phyloP scores from a whole-genome alignment of 2,329 filamentous ascomycete genomes.

The Arachnopeziza araneosa region DNA sequence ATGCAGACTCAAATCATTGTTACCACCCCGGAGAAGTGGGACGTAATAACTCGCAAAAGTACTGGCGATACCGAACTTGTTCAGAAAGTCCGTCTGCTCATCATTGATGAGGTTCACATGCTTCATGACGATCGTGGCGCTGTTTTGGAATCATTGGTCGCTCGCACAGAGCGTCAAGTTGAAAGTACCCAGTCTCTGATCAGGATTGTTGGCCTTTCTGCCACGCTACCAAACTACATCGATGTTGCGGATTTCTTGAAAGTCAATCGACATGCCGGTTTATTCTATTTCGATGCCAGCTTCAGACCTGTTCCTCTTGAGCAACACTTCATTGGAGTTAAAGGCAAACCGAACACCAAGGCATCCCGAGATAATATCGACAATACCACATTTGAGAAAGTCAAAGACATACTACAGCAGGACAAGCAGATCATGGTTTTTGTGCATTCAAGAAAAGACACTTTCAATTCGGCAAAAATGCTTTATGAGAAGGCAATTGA shows the following conservation, averaged over 20 bases:
- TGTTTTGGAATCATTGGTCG: conserved; percentile 91
- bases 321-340: conserved; percentile 95
- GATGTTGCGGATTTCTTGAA: conserved; percentile 97
- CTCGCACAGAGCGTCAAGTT: conserved; percentile 89
- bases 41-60: conserved; percentile 94
- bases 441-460: conserved; percentile 94
- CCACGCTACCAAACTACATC: conserved; percentile 91
- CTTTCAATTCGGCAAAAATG: conserved; percentile 79
- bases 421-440: conserved; percentile 99
- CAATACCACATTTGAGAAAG: conserved; percentile 83
- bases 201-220: conserved; percentile 89
- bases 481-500: conserved; percentile 83
- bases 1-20: conserved; percentile 96
- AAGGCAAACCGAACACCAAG: conserved; percentile 78
- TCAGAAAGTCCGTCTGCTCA: conserved; percentile 90
- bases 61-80: conserved; percentile 96
- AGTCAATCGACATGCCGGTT: conserved; percentile 84
- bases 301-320: conserved; percentile 94
- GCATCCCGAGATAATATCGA: conserved; percentile 87
- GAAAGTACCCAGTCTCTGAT: conserved; percentile 98
- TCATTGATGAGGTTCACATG: conserved; percentile 99
- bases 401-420: conserved; percentile 81
- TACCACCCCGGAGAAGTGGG: conserved; percentile 98
- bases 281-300: conserved; percentile 96
- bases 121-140: conserved; percentile 95